Evolutionary conservation across 2,329 filamentous ascomycete genomes (phyloP), one percentile per base, ranked within the genome.

Genomic region (Aspergillus tamarii): DNA sequence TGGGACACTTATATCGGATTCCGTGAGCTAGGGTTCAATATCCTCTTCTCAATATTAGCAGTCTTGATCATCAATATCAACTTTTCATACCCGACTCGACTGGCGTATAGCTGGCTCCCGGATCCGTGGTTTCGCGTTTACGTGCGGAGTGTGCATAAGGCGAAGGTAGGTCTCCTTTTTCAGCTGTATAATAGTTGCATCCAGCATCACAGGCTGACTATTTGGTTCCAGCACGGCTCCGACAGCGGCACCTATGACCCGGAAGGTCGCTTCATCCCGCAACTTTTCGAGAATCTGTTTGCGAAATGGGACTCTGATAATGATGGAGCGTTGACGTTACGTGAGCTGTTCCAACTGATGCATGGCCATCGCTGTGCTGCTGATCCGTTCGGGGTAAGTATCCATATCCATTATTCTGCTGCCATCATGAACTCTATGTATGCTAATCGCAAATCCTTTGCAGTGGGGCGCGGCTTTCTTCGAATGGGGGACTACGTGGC

Each of bases 221-320:
- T 14, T 48, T 5, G 7, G 12, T 3, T 26, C 45, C 23, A 48
- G 21, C 45, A 48, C 23, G 23, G 21, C 23, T 48, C 45, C 4
- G 80, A 82, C 58, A 77, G 72, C 23, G 75, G 76, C 39, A 78
- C 76, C 10, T 84, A 78, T 61, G 82, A 84, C 64, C 70, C 73
- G 5, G 81, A 84, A 58, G 82, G 82, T 0, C 72, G 81, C 1
- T 83, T 82, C 66, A 67, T 79, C 3, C 81, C 81, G 41, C 79
- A 83, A 70, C 73, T 76, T 16, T 83, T 84, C 60, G 82, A 84
- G 70, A 81, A 84, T 45, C 73, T 84, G 32, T 84, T 84, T 63
- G 66, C 74, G 1, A 84, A 83, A 66, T 84, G 83, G 67, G 78
- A 80, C 61, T 43, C 72, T 46, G 66, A 74, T 23, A n/a, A 50